phyloP scores from a whole-genome alignment of 225 moss, liverwort and hornwort genomes.

The Neckera pumila region DNA sequence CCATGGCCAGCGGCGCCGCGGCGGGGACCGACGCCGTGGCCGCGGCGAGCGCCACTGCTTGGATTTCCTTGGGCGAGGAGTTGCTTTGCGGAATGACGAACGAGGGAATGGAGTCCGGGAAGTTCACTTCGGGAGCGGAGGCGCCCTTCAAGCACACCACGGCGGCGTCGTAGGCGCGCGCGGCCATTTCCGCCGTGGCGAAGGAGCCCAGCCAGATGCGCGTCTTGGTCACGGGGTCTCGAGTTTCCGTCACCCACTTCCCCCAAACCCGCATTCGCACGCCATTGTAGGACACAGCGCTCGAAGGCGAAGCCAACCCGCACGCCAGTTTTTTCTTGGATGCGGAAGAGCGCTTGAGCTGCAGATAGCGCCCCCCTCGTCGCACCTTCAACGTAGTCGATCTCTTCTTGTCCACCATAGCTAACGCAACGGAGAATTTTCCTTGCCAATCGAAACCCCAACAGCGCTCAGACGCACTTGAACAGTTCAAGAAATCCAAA shows the following conservation, averaged over 20 bases:
- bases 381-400: not conserved
- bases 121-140: slow-evolving; percentile 24
- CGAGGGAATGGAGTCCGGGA: slow-evolving; percentile 15
- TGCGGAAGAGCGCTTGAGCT: not conserved
- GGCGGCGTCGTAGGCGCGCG: slow-evolving; percentile 38
- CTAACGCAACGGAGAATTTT: not conserved
- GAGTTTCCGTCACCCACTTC: slow-evolving; percentile 36
- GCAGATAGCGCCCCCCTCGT: slow-evolving; percentile 1
- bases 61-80: slow-evolving; percentile 28
- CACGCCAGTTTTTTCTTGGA: not conserved
- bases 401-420: slow-evolving; percentile 13
- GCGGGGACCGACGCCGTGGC: slow-evolving; percentile 10
- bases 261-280: slow-evolving; percentile 45
- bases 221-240: slow-evolving; percentile 29
- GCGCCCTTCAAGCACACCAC: slow-evolving; percentile 30
- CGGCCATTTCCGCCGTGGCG: slow-evolving; percentile 36
- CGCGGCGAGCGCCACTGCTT: slow-evolving; percentile 26
- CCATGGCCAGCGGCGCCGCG: not conserved
- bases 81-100: not conserved
- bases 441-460: not conserved
- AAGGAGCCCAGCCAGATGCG: slow-evolving; percentile 43
- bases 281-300: slow-evolving; percentile 5
- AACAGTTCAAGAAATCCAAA: not conserved
- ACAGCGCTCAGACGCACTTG: no score
- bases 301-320: not conserved